Evolutionary conservation across 768 basidiomycete genomes (phyloP).

Genomic region (Hericium alpestre): DNA sequence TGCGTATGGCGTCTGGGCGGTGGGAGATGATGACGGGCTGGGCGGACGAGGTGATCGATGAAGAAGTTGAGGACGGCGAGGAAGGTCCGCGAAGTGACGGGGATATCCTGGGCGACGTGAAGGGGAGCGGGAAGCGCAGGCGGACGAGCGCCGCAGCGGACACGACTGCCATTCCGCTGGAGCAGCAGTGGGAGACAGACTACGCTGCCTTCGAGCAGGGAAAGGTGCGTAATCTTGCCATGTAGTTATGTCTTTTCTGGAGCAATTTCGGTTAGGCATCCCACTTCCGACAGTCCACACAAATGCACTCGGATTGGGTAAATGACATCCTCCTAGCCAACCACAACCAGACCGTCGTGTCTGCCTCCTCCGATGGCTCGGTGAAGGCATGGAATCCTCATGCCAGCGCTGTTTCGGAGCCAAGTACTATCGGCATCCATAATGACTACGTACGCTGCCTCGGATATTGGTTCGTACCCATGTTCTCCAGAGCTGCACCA

Average conservation of each 20-base stretch:
- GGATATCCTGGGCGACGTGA: constrained; percentile 71
- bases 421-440: constrained; percentile 62
- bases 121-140: constrained; percentile 26
- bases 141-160: constrained; percentile 20
- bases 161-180: constrained; percentile 38
- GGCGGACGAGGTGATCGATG: constrained; percentile 59
- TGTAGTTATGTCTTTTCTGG: not conserved
- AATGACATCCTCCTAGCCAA: constrained; percentile 92
- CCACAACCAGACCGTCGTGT: constrained; percentile 87
- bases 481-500: not conserved
- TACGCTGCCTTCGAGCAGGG: constrained; percentile 35
- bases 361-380: constrained; percentile 92
- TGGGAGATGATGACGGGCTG: constrained; percentile 86
- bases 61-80: constrained; percentile 48
- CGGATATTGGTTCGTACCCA: constrained; percentile 47
- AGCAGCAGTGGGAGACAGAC: constrained; percentile 77
- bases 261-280: constrained; percentile 28
- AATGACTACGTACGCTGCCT: constrained; percentile 79
- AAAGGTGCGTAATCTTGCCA: constrained; percentile 29
- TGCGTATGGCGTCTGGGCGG: constrained; percentile 22
- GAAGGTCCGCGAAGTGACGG: constrained; percentile 60
- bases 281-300: constrained; percentile 78
- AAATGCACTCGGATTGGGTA: constrained; percentile 91
- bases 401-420: constrained; percentile 42
- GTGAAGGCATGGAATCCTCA: constrained; percentile 92